Conservation (phyloP, 1,284 basidiomycete species). For the Microbotryomycetes sp. region DNA sequence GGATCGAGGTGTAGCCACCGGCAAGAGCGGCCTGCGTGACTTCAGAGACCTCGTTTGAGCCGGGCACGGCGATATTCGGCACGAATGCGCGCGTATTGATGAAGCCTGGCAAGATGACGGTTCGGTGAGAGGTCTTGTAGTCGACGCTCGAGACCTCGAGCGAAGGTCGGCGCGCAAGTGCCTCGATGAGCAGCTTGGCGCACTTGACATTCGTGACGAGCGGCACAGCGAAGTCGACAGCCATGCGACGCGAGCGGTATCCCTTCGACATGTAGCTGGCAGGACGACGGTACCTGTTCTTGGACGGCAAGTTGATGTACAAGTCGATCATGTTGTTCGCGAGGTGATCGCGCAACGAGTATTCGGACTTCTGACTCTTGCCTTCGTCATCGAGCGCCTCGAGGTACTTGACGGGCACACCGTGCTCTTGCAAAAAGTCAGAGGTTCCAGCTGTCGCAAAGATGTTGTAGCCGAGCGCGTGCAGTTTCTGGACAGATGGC, state of each 20-base stretch:
- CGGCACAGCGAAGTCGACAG: conserved; percentile 97
- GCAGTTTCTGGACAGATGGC: conserved; percentile 93
- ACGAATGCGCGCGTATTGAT: conserved; percentile 83
- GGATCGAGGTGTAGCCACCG: conserved; percentile 75
- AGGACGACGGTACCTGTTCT: conserved; percentile 94
- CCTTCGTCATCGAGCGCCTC: conserved; percentile 70
- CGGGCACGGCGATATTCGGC: conserved; percentile 56
- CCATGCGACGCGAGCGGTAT: conserved; percentile 94
- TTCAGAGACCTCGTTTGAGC: conserved; percentile 58
- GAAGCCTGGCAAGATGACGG: conserved; percentile 85
- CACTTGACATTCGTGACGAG: conserved; percentile 99
- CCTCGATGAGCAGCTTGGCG: conserved; percentile 93
- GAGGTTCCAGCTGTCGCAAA: conserved; percentile 96
- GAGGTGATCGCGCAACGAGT: conserved; percentile 87
- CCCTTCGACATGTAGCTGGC: conserved; percentile 96
- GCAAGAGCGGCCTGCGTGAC: conserved; percentile 73
- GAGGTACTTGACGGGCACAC: conserved; percentile 63
- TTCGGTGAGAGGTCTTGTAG: conserved; percentile 88
- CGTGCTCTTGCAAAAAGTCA: conserved; percentile 83
- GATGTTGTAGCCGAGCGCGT: conserved; percentile 87
- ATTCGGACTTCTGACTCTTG: conserved; percentile 78
- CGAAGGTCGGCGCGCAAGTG: conserved; percentile 74
- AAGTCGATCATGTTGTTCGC: conserved; percentile 95
- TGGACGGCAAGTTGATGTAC: conserved; percentile 98
- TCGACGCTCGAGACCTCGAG: conserved; percentile 86